Base-by-base conservation (phyloP, 306 rosid species). In the Fagus crenata region DNA sequence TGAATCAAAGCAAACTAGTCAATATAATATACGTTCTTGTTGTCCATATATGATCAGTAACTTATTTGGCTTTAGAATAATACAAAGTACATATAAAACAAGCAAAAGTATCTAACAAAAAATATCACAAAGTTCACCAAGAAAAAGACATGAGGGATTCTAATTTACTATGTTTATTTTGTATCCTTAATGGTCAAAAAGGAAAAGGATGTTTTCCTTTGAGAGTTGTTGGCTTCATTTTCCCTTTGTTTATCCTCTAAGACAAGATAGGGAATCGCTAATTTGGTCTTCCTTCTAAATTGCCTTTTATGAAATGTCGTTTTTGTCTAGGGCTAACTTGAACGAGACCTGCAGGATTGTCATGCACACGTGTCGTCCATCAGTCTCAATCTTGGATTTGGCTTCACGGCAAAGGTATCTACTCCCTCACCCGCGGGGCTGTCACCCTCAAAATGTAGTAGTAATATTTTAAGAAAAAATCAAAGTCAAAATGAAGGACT, bases 321-420 rank as follows among this genome's bases (percentile, higher is more conserved):
- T 22, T 22, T 22, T 22, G 28, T 22, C 28, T 22, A 22, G 28
- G 28, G 28, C 28, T 22, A 22, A 22, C 28, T 22, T 22, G 28
- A 22, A 22, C 28, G 0, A 22, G 28, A 22, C 28, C 28, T 22
- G 53, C 14, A 4, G 53, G 53, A 49, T 49, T 49, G 53, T 9
- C 17, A 17, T 18, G 33, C 74, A 35, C 80, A 75, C 82, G 79
- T 74, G 86, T 81, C 78, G 77, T 74, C 83, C 78, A 35, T 61
- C 60, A 49, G 36, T 78, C 81, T 43, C 78, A 42, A 14, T 53
- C 41, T 80, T 80, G 51, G 76, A 80, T 56, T 75, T 56, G 65
- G 51, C 78, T 74, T 83, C 77, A 77, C 60, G 82, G 39, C 70
- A 33, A 73, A 64, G 77, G 32, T 42, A 42, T 37, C 69, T 77